phyloP scores from a whole-genome alignment of 768 basidiomycete genomes.

The Lactarius trivialis region DNA sequence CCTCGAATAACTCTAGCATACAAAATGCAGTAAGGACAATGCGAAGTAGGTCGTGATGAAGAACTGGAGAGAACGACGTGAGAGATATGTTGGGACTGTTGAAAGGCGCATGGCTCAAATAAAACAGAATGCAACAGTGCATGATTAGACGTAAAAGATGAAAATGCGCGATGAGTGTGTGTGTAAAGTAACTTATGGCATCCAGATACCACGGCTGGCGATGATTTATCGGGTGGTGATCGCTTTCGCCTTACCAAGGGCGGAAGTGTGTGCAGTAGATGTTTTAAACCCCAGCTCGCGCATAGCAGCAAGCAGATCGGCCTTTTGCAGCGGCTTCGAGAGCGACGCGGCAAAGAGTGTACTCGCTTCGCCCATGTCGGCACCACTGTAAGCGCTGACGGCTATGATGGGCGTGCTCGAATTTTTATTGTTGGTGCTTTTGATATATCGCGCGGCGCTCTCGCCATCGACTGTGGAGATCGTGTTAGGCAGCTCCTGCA shows the following conservation, averaged over 20 bases:
- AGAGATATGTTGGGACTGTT: background rate
- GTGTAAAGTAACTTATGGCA: constrained; percentile 13
- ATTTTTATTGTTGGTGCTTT: constrained; percentile 94
- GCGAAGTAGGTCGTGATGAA: constrained; percentile 8
- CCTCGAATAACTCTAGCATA: constrained; percentile 20
- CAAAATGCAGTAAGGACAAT: constrained; percentile 17
- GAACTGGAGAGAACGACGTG: constrained; percentile 13
- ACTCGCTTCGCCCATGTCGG: constrained; percentile 55
- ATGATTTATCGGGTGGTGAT: constrained; percentile 14
- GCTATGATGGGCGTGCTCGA: constrained; percentile 88
- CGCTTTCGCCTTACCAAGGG: constrained; percentile 11
- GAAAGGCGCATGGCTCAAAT: constrained; percentile 13
- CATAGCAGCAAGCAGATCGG: constrained; percentile 72
- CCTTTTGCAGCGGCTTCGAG: constrained; percentile 85
- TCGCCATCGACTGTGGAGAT: constrained; percentile 78
- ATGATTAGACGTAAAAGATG: constrained; percentile 7
- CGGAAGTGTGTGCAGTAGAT: constrained; percentile 51
- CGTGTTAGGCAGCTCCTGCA: constrained; percentile 7
- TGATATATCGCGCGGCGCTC: constrained; percentile 94
- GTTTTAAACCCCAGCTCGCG: constrained; percentile 89
- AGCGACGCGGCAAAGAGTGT: constrained; percentile 76
- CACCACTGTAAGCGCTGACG: constrained; percentile 80
- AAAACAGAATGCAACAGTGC: constrained; percentile 8
- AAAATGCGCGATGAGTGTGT: constrained; percentile 8
- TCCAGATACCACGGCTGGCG: constrained; percentile 4